Evolutionary conservation across 2,329 filamentous ascomycete genomes (phyloP), one percentile per base, ranked within the genome.

Genomic region (Ceratocystis smalleyi): DNA sequence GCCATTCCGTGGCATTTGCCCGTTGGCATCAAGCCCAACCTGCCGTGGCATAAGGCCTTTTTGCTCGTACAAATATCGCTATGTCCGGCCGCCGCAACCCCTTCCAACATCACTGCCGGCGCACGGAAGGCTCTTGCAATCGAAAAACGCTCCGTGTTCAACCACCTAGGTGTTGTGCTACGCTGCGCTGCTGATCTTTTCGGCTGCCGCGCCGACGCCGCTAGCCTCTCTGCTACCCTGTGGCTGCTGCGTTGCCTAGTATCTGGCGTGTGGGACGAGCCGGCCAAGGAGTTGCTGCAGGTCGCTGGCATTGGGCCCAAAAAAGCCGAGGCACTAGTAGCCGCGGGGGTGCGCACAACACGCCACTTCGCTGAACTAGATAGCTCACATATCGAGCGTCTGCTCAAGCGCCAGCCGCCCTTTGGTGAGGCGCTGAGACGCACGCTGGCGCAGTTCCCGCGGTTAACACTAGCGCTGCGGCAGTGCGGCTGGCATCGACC

Each of bases 191-290:
- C 72, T 3, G 76, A 78, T 47, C 69, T 77, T 1, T 69, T 74
- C 19, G 76, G 75, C 1, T 65, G 71, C 8, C 70, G 72, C 8
- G 60, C 66, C 0, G 90, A 97, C 71, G 85, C 88, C 0, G 73
- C 83, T 3, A 81, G 86, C 1, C 79, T 84, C 1, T 81, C 81
- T 32, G 84, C 85, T 67, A 87, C 87, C 5, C 79, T 97, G 1
- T 87, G 92, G 70, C 79, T 97, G 5, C 81, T 87, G 59, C 81
- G 92, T 65, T 90, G 89, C 68, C 75, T 97, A 62, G 81, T 83
- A 24, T 88, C 91, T 1, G 82, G 81, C 1, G 78, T 79, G 0
- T 96, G 91, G 94, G 94, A 99, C 70, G 84, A 87, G 43, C 88
- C 85, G 1, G 83, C 88, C 0, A 78, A 87, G 24, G 88, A 96